Conservation (phyloP, 345 rosid genomes). For the Pelargonium nanum region DNA sequence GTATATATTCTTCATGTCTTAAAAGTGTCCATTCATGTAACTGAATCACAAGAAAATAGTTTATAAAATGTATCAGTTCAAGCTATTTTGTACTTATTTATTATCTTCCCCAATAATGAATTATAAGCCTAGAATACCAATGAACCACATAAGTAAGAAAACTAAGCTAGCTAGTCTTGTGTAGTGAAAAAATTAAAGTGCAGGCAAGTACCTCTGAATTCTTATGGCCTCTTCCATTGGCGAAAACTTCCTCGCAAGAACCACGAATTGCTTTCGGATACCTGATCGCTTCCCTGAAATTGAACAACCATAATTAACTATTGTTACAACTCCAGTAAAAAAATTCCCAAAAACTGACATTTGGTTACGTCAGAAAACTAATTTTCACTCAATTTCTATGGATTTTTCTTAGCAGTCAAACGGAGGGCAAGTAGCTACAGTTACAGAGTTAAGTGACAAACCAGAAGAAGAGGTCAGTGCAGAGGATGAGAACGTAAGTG, state of each 20-base stretch:
- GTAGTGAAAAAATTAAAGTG: no score
- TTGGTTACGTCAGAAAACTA: neutral
- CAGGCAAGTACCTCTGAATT: slow-evolving; percentile 39
- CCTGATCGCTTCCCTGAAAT: slow-evolving; percentile 22
- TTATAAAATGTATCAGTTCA: no score
- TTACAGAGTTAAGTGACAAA: slow-evolving; percentile 13
- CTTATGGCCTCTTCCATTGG: slow-evolving; percentile 70
- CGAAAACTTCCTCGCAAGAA: slow-evolving; percentile 42
- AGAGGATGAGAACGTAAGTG: slow-evolving; percentile 20
- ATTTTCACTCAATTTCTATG: no score
- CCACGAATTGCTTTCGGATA: slow-evolving; percentile 18
- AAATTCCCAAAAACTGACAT: no score
- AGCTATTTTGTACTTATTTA: no score
- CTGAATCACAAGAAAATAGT: no score
- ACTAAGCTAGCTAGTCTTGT: no score
- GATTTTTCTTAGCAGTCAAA: neutral
- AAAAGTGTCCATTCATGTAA: no score
- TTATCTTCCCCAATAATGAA: no score
- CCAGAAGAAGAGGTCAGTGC: slow-evolving; percentile 26
- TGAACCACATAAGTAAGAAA: neutral
- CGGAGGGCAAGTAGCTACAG: neutral
- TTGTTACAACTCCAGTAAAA: neutral
- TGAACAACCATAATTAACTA: neutral
- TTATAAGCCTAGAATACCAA: no score
- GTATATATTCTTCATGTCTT: no score